These are phyloP conservation scores for Dendrocalamus sinicus DNA, from an alignment of 176 grass and related monocot species.

Conservation along the genomic window DNA sequence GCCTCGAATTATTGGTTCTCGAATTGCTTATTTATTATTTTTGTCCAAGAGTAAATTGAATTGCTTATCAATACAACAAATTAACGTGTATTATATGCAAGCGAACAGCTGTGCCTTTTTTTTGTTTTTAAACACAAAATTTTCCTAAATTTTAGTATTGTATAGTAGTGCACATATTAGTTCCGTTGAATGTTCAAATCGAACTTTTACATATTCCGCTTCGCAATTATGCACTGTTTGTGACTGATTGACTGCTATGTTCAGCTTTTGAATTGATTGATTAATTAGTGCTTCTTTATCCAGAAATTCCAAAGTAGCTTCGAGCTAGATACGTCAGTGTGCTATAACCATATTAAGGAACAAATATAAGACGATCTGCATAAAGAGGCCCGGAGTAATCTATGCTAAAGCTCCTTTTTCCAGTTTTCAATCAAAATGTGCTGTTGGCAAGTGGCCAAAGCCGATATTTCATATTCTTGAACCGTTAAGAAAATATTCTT, in stretches of 20 bases:
- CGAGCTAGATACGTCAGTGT: neutral
- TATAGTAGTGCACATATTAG: neutral
- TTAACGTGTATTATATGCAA: neutral
- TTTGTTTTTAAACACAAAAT: neutral
- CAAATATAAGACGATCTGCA: conserved; percentile 29
- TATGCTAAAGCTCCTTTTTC: conserved; percentile 27
- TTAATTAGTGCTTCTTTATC: conserved; percentile 1
- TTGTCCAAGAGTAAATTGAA: neutral
- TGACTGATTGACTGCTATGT: neutral
- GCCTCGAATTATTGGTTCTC: no score
- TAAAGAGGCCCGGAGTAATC: conserved; percentile 23
- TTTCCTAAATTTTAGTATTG: neutral
- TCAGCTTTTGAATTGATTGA: neutral
- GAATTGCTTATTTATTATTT: neutral
- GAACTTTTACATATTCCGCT: neutral
- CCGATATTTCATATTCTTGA: conserved; percentile 35
- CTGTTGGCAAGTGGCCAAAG: conserved; percentile 51
- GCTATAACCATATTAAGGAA: conserved; percentile 35
- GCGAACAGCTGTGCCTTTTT: neutral
- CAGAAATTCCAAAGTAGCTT: neutral
- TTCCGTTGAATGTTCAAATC: neutral
- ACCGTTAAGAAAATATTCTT: conserved; percentile 49
- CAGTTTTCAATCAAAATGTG: conserved; percentile 39
- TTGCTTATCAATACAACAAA: neutral
- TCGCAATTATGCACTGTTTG: neutral